Evolutionary conservation across 2,329 filamentous ascomycete genomes (phyloP), one percentile per base, ranked within the genome.

Genomic region (Tolypocladium album): DNA sequence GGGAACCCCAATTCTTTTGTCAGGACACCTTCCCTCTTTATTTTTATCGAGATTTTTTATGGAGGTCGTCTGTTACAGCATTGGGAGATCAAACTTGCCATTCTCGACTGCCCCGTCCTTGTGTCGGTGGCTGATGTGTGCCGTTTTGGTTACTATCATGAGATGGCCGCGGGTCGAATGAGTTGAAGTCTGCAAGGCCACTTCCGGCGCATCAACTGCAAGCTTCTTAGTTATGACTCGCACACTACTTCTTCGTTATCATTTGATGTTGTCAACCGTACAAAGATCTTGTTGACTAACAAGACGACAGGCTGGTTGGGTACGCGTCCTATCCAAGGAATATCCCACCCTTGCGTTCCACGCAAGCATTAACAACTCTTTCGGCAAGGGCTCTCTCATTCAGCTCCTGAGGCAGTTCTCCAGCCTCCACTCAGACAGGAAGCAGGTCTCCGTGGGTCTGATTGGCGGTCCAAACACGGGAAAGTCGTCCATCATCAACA

Each of bases 201-300:
- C 61, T 59, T 64, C 47, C 59, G 60, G 74, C 71, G 67, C 76
- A 82, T 82, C 78, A 77, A 78, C 92, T 86, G 88, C 85, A 84
- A 83, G 83, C 81, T 89, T 97, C 94, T 96, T 99, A 99, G 94
- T 97, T 88, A 90, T 88, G 90, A 89, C 88, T 88, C 92, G 93
- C 84, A 99, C 79, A 81, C 76, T 68, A 70, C 65, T 55, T 59
- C 56, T 56, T 55, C 57, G 8, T 34, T 66, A 7, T n/a, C 64
- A 63, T 69, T 62, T 67, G 70, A 65, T 60, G 27, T 45, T 22
- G 4, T 42, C 22, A 52, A 20, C 38, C 31, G 43, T 13, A 24
- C 13, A 40, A 31, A 9, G 42, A 20, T 22, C 17, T 13, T n/a
- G 22, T 36, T 24, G 20, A 52, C 63, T 66, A 58, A 67, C 57